These are phyloP conservation scores for Wickerhamiella infanticola DNA, from an alignment of 1,139 yeast genomes.

Conservation along the genomic window DNA sequence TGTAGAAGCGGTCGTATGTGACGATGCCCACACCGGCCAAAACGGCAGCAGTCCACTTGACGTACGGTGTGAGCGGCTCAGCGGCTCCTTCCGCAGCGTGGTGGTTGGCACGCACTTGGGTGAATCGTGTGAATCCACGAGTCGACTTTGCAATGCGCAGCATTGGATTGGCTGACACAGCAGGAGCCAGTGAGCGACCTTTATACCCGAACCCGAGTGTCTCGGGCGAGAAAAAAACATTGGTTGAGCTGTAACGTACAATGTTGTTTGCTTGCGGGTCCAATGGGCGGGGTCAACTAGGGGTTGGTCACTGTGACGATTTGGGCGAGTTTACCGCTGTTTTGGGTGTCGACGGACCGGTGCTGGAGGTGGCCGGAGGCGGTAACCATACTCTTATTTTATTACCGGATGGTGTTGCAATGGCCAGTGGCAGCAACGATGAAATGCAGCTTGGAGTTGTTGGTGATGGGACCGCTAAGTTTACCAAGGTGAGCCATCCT, in stretches of 20 bases:
- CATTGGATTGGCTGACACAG: background rate
- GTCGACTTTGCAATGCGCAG: conserved; percentile 1
- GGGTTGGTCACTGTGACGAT: conserved; percentile 46
- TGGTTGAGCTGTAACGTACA: no score
- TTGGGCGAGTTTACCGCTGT: conserved; percentile 23
- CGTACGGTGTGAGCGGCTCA: conserved; percentile 13
- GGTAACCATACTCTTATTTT: conserved; percentile 74
- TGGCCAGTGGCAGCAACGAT: conserved; percentile 44
- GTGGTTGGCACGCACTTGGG: conserved; percentile 6
- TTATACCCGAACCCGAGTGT: background rate
- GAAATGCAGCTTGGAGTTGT: conserved; percentile 37
- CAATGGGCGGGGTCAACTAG: conserved; percentile 68
- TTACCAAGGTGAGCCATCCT: conserved; percentile 13
- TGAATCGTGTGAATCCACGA: background rate
- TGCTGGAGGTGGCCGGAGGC: conserved; percentile 37
- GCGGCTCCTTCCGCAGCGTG: conserved; percentile 15
- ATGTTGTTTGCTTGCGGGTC: conserved; percentile 54
- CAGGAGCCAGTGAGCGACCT: background rate
- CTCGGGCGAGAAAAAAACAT: no score
- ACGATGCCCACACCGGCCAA: conserved; percentile 10
- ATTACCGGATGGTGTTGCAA: conserved; percentile 39
- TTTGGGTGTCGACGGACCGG: conserved; percentile 11
- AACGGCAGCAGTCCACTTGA: conserved; percentile 14
- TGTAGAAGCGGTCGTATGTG: conserved; percentile 15
- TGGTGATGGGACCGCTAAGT: conserved; percentile 1